Base-by-base conservation (phyloP, 2,329 filamentous ascomycete species). In the Decorospora gaudefroyi region DNA sequence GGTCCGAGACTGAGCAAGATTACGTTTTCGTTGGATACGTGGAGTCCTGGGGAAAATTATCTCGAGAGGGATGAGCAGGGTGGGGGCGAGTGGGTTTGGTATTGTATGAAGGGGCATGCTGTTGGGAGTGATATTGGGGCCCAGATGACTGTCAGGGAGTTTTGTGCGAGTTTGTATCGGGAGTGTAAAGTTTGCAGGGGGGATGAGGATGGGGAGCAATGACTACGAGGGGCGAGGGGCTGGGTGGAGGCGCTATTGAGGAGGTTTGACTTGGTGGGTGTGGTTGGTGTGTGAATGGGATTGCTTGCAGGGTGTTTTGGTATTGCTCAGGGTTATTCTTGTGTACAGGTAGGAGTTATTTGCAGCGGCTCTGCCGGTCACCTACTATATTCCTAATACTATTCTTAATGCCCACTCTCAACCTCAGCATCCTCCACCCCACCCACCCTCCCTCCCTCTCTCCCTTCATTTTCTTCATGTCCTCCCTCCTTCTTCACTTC, bases 31-130 rank as follows among this genome's bases (percentile, higher is more conserved):
- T 46, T 72, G 3, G 68, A 71, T 36, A 64, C 59, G 2, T 70
- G 67, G 65, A 58, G 51, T 12, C 67, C 67, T 0, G 68, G 67
- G 0, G 66, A 71, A 49, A 70, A 72, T 32, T 61, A 60, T 11
- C 42, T 70, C 3, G 50, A 49, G 21, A 52, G 66, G 15, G 56
- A 63, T 21, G 29, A 45, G 11, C 22, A 23, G n/a, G 49, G 46
- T 4, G 50, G 52, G 17, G 61, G 55, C 0, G 36, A 41, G 18
- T 72, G 69, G 69, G 55, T 49, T 15, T 72, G 69, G 69, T 62
- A 47, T 38, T 72, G 69, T 34, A 37, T 53, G 19, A 46, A 58
- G 36, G 55, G 54, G 2, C 67, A 69, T 46, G 29, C n/a, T 15
- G 60, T 69, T 2, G 55, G 45, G 0, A 7, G 38, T 8, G 64